phyloP scores from a whole-genome alignment of 2,329 filamentous ascomycete genomes.

The Lithohypha guttulata region DNA sequence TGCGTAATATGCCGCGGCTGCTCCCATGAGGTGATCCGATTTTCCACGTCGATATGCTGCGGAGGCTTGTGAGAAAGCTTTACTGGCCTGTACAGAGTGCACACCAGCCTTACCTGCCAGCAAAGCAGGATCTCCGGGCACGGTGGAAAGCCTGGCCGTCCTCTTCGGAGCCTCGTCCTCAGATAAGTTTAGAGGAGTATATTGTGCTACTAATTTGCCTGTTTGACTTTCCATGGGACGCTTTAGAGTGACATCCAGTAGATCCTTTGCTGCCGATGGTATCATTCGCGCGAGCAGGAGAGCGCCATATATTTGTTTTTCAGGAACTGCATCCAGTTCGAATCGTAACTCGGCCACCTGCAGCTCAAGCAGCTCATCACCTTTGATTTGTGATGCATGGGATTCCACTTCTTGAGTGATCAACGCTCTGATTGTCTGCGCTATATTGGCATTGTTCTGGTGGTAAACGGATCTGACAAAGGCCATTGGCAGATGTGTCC shows the following conservation, averaged over 20 bases:
- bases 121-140: conserved; percentile 7
- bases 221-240: conserved; percentile 21
- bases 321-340: conserved; percentile 44
- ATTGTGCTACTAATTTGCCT: conserved; percentile 30
- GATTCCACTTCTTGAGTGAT: conserved; percentile 38
- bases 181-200: conserved; percentile 30
- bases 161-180: conserved; percentile 17
- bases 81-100: conserved; percentile 37
- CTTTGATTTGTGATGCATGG: conserved; percentile 26
- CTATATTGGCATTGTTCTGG: conserved; percentile 44
- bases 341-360: conserved; percentile 44
- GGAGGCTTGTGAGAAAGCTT: conserved; percentile 48
- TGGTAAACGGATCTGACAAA: conserved; percentile 49
- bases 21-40: conserved; percentile 63
- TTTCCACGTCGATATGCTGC: conserved; percentile 50
- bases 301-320: conserved; percentile 41
- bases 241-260: conserved; percentile 44
- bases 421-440: conserved; percentile 45
- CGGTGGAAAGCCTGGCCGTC: conserved; percentile 4
- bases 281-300: conserved; percentile 48
- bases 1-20: conserved; percentile 65
- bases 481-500: conserved; percentile 35
- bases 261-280: conserved; percentile 46
- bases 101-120: conserved; percentile 26
- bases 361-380: conserved; percentile 35